phyloP scores from a whole-genome alignment of 495 filamentous ascomycete genomes.

The Pyrenopolyporus hunteri region DNA sequence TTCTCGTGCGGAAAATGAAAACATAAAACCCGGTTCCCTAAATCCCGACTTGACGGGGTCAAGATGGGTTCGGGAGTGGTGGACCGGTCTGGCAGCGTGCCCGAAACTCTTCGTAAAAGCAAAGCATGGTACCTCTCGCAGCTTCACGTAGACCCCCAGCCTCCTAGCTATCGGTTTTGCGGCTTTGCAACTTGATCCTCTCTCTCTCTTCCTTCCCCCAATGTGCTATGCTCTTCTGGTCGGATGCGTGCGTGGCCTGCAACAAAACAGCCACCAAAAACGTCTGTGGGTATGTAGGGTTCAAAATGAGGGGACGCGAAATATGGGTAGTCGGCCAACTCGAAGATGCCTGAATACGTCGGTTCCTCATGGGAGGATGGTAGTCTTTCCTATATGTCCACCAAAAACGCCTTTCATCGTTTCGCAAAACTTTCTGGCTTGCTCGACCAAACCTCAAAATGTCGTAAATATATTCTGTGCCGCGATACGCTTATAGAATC shows the following conservation, averaged over 20 bases:
- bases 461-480: constrained; percentile 2
- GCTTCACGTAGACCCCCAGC: not conserved
- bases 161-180: constrained; percentile 9
- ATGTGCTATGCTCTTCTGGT: constrained; percentile 15
- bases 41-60: constrained; percentile 18
- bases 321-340: constrained; percentile 40
- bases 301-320: constrained; percentile 43
- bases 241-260: constrained; percentile 17
- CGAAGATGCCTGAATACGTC: constrained; percentile 39
- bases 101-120: not conserved
- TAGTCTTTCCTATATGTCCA: constrained; percentile 44
- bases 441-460: constrained; percentile 35
- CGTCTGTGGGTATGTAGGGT: constrained; percentile 41
- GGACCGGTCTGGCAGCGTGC: constrained; percentile 5
- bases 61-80: constrained; percentile 8
- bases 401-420: constrained; percentile 43
- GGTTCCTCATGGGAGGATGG: constrained; percentile 32
- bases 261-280: constrained; percentile 34
- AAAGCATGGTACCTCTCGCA: not conserved
- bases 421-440: constrained; percentile 40
- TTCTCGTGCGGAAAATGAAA: constrained; percentile 7
- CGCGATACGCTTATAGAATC: constrained; percentile 64
- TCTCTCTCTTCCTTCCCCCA: too few species aligned
- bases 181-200: constrained; percentile 22
- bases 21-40: constrained; percentile 7